Conservation (phyloP, 192 early-diverging fungal genomes). For the Linnemannia hyalina region DNA sequence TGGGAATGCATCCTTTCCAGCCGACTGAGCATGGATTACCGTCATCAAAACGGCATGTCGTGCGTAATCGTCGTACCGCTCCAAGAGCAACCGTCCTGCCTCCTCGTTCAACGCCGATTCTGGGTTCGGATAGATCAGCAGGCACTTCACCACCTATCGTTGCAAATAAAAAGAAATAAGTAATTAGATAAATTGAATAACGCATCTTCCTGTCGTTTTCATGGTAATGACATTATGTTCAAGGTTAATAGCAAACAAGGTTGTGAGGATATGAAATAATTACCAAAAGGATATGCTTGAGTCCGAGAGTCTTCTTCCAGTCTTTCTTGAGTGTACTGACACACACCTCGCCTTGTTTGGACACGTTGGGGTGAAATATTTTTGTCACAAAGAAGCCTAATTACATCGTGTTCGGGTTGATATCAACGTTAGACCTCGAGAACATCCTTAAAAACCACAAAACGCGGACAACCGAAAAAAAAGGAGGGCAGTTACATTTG, state of each 20-base stretch:
- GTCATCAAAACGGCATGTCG: constrained; percentile 86
- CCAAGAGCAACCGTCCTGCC: constrained; percentile 90
- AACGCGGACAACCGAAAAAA: neutral
- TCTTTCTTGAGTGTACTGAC: constrained; percentile 97
- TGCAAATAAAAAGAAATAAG: neutral
- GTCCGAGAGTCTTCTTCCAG: constrained; percentile 90
- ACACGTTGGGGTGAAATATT: constrained; percentile 98
- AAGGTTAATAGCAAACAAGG: neutral
- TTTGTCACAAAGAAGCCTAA: constrained; percentile 89
- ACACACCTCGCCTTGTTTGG: constrained; percentile 90
- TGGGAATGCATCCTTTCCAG: constrained; percentile 8
- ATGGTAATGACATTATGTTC: neutral
- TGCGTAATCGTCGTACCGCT: constrained; percentile 88
- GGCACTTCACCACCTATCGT: constrained; percentile 91
- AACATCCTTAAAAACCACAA: neutral
- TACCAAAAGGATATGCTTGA: constrained; percentile 89
- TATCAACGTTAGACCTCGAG: neutral
- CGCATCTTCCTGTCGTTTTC: neutral
- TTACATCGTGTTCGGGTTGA: neutral
- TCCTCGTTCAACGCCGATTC: constrained; percentile 98
- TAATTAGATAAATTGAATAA: neutral
- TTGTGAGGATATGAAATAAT: neutral
- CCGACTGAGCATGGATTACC: constrained; percentile 77
- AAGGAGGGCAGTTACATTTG: constrained; percentile 66
- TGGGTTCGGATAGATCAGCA: constrained; percentile 94